phyloP scores from a whole-genome alignment of 139 green algal genomes.

The Volvox reticuliferus region DNA sequence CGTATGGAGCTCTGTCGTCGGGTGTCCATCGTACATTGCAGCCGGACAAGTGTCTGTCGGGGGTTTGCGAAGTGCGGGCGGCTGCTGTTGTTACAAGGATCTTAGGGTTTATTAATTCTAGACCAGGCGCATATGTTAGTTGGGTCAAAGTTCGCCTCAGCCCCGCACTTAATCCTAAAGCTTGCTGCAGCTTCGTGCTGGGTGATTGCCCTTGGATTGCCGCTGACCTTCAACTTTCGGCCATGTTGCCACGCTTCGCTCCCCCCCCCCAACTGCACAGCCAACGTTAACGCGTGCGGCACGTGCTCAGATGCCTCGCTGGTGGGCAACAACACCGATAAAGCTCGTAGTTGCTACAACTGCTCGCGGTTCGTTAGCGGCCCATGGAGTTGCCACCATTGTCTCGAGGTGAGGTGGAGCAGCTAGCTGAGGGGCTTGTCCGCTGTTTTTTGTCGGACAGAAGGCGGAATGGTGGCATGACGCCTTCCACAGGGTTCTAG shows the following conservation, averaged over 20 bases:
- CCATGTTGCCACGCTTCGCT: not conserved
- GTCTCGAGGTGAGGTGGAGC: not conserved
- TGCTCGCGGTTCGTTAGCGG: not conserved
- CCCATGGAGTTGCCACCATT: slow-evolving; percentile 3
- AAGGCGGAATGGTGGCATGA: too few relatives aligned
- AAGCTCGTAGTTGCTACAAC: not conserved
- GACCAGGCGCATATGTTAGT: too few relatives aligned
- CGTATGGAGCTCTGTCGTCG: not conserved
- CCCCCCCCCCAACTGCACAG: not conserved
- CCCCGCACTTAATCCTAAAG: too few relatives aligned
- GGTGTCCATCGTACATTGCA: not conserved
- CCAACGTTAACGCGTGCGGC: not conserved
- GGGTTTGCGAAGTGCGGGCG: too few relatives aligned
- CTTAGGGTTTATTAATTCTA: too few relatives aligned
- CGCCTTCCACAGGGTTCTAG: too few relatives aligned
- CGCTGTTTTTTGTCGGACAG: too few relatives aligned
- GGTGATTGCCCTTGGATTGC: not conserved
- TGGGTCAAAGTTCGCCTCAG: too few relatives aligned
- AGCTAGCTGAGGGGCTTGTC: too few relatives aligned
- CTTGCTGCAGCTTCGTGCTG: not conserved
- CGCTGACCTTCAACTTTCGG: not conserved
- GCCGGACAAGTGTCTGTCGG: not conserved
- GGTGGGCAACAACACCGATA: not conserved
- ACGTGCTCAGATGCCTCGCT: not conserved
- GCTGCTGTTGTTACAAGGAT: too few relatives aligned